Conservation (phyloP, 23 red algal species). For the Porphyridium purpureum region DNA sequence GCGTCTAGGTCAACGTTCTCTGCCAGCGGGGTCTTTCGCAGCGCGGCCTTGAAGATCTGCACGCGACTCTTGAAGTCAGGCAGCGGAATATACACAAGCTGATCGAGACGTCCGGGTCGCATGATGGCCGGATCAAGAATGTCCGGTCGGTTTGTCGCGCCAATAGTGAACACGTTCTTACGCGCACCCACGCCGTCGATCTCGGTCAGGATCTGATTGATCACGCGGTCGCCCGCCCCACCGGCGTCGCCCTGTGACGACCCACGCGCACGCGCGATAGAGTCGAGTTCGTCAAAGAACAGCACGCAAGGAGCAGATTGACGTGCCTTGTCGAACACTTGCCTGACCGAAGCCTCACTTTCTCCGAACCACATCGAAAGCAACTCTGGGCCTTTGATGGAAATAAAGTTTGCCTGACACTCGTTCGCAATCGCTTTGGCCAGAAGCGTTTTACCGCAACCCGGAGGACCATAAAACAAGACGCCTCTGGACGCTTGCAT, state of each 20-base stretch:
- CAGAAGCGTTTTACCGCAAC: conserved; percentile 92
- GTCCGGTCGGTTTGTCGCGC: conserved; percentile 96
- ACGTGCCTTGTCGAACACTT: conserved; percentile 98
- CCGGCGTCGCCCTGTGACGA: conserved; percentile 87
- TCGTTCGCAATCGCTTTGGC: conserved; percentile 99
- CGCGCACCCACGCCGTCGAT: conserved; percentile 95
- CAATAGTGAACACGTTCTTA: conserved; percentile 99
- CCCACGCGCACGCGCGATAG: conserved; percentile 88
- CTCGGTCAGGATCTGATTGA: conserved; percentile 98
- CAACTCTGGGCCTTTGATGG: conserved; percentile 95
- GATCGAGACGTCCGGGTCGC: conserved; percentile 91
- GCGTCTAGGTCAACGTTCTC: conserved; percentile 72
- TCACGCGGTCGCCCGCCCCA: conserved; percentile 94
- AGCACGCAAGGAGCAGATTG: conserved; percentile 97
- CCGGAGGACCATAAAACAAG: conserved; percentile 92
- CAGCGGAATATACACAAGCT: conserved; percentile 94
- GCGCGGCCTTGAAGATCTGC: conserved; percentile 81
- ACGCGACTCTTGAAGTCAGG: conserved; percentile 73
- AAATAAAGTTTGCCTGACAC: conserved; percentile 99
- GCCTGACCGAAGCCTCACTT: conserved; percentile 78
- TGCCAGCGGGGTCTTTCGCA: conserved; percentile 86
- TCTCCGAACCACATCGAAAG: conserved; percentile 99
- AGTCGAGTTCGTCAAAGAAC: conserved; percentile 99
- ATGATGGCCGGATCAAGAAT: conserved; percentile 92
- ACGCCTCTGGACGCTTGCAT: conserved; percentile 89